phyloP scores from a whole-genome alignment of 768 basidiomycete species.

The Tricholoma terreum region DNA sequence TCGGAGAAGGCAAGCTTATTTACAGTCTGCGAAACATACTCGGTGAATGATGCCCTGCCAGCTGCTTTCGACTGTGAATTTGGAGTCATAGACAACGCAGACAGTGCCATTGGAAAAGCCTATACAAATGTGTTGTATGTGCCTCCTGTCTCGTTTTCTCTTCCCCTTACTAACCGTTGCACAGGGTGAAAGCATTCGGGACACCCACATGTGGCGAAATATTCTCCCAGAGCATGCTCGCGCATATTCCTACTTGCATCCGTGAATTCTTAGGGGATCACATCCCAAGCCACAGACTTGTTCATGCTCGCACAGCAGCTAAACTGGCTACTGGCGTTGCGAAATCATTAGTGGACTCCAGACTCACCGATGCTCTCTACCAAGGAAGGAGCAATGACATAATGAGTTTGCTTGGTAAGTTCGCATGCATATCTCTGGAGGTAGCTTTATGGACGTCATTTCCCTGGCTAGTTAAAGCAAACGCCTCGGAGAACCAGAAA shows the following conservation, averaged over 20 bases:
- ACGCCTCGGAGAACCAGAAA: conserved; percentile 44
- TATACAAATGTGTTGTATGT: conserved; percentile 37
- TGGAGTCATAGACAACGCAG: conserved; percentile 33
- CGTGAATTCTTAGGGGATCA: conserved; percentile 34
- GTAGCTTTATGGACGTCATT: neutral
- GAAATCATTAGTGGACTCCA: conserved; percentile 34
- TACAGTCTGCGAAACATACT: no score
- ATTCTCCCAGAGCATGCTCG: conserved; percentile 28
- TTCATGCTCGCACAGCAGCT: conserved; percentile 29
- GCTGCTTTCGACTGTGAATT: conserved; percentile 53
- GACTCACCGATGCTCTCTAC: conserved; percentile 28
- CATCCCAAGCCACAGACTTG: conserved; percentile 27
- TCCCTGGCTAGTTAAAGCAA: conserved; percentile 45
- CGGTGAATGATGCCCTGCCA: conserved; percentile 5
- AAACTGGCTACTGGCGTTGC: conserved; percentile 31
- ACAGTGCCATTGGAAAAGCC: conserved; percentile 35
- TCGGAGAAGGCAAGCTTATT: conserved; percentile 40
- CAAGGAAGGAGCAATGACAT: conserved; percentile 38
- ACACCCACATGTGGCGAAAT: conserved; percentile 27
- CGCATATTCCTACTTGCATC: conserved; percentile 26
- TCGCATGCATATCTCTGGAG: neutral
- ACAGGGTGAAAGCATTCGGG: conserved; percentile 30
- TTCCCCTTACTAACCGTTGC: neutral
- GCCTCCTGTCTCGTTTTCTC: neutral
- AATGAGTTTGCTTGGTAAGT: conserved; percentile 42